Conservation (phyloP, 2,329 filamentous ascomycete species). For the Verticillium longisporum region DNA sequence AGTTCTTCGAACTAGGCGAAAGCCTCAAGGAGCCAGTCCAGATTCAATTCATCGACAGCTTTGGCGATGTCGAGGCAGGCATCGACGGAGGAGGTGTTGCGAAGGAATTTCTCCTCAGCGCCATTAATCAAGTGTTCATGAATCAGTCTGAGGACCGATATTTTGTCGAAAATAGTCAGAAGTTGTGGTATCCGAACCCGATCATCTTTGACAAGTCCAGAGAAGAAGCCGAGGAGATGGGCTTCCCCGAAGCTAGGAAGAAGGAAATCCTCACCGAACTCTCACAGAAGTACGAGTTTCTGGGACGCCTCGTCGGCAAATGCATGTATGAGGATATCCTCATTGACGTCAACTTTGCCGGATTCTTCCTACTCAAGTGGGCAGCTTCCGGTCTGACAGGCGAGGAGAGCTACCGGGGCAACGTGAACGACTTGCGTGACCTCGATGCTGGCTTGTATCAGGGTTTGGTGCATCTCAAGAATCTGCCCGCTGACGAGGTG, state of each 20-base stretch:
- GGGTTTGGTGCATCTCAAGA: constrained; percentile 76
- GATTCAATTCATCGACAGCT: constrained; percentile 92
- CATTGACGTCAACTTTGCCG: constrained; percentile 85
- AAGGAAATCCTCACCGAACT: constrained; percentile 51
- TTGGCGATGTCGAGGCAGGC: constrained; percentile 78
- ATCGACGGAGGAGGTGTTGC: constrained; percentile 97
- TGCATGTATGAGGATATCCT: constrained; percentile 96
- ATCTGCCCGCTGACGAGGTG: constrained; percentile 72
- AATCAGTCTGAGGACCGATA: constrained; percentile 44
- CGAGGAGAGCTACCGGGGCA: constrained; percentile 75
- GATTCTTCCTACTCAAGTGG: constrained; percentile 97
- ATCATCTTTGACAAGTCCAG: constrained; percentile 63
- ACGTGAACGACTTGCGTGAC: constrained; percentile 87
- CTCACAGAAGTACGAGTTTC: constrained; percentile 76
- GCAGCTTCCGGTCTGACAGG: constrained; percentile 57
- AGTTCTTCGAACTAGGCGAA: constrained; percentile 76
- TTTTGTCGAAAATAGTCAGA: constrained; percentile 80
- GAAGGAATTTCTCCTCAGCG: constrained; percentile 89
- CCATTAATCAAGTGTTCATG: constrained; percentile 79
- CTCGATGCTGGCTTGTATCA: constrained; percentile 88
- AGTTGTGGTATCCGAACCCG: constrained; percentile 85
- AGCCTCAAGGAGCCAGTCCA: constrained; percentile 91
- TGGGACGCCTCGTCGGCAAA: constrained; percentile 89
- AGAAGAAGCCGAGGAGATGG: constrained; percentile 45
- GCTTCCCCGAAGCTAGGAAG: constrained; percentile 49